phyloP scores from a whole-genome alignment of 176 grass and related monocot genomes.

The Phoenix roebelenii region DNA sequence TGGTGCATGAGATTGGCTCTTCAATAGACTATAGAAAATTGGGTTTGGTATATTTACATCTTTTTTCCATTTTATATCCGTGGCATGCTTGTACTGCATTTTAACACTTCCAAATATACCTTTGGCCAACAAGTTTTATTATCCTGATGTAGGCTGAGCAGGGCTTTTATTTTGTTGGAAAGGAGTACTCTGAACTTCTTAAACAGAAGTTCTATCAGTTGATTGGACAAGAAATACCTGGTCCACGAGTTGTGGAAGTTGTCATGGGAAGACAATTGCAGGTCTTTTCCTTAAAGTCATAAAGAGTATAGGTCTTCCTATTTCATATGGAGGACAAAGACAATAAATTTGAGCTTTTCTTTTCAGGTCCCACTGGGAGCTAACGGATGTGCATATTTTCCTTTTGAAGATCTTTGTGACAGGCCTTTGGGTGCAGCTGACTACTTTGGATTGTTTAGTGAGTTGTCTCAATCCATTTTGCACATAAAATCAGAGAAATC shows the following conservation, averaged over 20 bases:
- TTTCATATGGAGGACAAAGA: too few species aligned
- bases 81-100: too few species aligned
- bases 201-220: constrained; percentile 67
- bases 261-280: constrained; percentile 88
- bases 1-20: constrained; percentile 70
- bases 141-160: constrained; percentile 53
- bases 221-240: constrained; percentile 61
- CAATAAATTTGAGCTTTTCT: background rate
- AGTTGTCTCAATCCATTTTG: constrained; percentile 22
- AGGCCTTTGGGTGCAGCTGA: constrained; percentile 88
- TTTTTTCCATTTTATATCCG: constrained; percentile 5
- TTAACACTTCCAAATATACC: too few species aligned
- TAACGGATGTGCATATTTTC: constrained; percentile 92
- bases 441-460: constrained; percentile 94
- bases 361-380: constrained; percentile 63
- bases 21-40: constrained; percentile 71
- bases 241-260: constrained; percentile 65
- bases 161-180: constrained; percentile 80
- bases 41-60: constrained; percentile 64
- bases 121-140: too few species aligned
- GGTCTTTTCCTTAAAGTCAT: constrained; percentile 28
- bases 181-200: constrained; percentile 44
- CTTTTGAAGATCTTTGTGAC: constrained; percentile 83
- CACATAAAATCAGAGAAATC: background rate
- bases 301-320: too few species aligned